A percentile compares a stretch with the other conserved stretches of the same genome.
Evolutionary conservation across 371 early-diverging fungal species (phyloP).

Genomic region (Mortierella polycephala): DNA sequence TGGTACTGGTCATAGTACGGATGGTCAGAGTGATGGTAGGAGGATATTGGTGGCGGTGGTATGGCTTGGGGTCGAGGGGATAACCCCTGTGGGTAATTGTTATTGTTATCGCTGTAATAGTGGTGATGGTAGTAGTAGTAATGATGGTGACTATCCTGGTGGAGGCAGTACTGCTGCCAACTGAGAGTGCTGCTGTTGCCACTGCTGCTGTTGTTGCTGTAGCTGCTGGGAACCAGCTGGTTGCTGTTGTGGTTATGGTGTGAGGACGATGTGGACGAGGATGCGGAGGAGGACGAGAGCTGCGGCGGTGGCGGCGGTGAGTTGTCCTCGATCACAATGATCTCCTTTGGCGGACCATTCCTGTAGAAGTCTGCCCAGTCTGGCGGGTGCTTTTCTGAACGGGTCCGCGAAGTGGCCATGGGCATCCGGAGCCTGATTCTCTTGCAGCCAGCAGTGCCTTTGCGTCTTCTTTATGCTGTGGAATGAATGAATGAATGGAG

Average conservation of each 20-base stretch:
- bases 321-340: conserved; percentile 66
- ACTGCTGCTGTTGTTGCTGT: conserved; percentile 5
- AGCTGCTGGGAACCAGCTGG: conserved; percentile 23
- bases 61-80: conserved; percentile 33
- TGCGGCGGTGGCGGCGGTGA: conserved; percentile 56
- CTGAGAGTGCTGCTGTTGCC: conserved; percentile 1
- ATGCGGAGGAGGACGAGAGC: conserved; percentile 19
- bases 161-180: no score
- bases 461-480: neutral
- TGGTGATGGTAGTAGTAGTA: conserved; percentile 6
- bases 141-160: neutral
- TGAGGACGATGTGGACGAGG: conserved; percentile 12
- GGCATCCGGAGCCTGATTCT: conserved; percentile 15
- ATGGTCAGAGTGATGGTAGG: conserved; percentile 3
- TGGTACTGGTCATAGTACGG: conserved; percentile 12
- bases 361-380: conserved; percentile 63
- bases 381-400: conserved; percentile 20
- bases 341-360: conserved; percentile 62
- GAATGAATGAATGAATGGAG: neutral
- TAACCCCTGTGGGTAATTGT: conserved; percentile 2
- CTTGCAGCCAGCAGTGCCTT: neutral
- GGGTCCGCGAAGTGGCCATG: conserved; percentile 29
- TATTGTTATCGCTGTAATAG: conserved; percentile 5
- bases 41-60: conserved; percentile 23
- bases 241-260: conserved; percentile 2